A percentile compares a stretch with the other conserved stretches of the same genome.
These are phyloP conservation scores for Coniferiporia sulphurascens DNA, from an alignment of 1,284 basidiomycete species.

Conservation along the genomic window DNA sequence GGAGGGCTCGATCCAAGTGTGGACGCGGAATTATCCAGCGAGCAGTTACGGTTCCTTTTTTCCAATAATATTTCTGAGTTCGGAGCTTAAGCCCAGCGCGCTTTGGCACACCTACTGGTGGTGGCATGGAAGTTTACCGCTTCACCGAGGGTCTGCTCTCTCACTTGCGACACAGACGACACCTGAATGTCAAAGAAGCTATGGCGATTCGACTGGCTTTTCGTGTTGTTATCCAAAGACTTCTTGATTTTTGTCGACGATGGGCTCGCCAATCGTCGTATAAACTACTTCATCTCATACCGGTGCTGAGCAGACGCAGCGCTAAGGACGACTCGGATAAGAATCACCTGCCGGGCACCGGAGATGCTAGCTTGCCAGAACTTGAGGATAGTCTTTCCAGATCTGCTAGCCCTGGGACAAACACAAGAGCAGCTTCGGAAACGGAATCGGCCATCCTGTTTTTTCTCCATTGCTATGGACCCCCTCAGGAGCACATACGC, in stretches of 20 bases:
- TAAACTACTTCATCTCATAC: not conserved
- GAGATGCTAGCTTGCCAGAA: not conserved
- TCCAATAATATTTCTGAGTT: too few relatives aligned
- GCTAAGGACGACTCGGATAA: not conserved
- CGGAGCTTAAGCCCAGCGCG: too few relatives aligned
- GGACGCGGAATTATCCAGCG: too few relatives aligned
- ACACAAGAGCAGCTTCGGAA: too few relatives aligned
- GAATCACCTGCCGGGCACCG: not conserved
- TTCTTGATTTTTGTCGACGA: not conserved
- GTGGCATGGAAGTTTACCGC: not conserved
- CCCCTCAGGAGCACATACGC: not conserved
- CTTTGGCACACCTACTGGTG: not conserved
- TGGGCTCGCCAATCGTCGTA: not conserved
- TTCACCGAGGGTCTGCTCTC: not conserved
- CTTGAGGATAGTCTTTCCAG: too few relatives aligned
- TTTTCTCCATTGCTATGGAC: not conserved
- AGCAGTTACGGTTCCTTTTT: too few relatives aligned
- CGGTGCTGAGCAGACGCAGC: not conserved
- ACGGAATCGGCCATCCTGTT: not conserved
- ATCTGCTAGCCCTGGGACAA: too few relatives aligned
- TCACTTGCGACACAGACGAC: not conserved
- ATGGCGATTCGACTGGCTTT: not conserved
- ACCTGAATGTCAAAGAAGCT: not conserved
- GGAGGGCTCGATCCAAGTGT: too few relatives aligned
- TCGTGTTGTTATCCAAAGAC: not conserved